A percentile compares a stretch with the other conserved stretches of the same genome.
These are phyloP conservation scores for Blastobotrys parvus DNA, from an alignment of 805 yeast genomes.

Conservation along the genomic window DNA sequence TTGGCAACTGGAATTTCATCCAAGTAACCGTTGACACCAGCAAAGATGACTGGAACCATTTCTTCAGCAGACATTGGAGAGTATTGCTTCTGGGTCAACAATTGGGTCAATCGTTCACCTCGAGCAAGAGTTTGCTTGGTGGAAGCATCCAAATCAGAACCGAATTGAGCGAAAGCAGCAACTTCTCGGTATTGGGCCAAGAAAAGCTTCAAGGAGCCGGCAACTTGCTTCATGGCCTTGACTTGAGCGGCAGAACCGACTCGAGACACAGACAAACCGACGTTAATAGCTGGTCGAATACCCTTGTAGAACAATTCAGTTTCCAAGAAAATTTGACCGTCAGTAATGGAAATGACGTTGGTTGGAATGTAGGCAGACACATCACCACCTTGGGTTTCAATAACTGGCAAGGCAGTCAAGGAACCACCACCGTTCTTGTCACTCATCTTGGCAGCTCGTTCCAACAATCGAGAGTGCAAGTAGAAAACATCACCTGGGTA, in stretches of 20 bases:
- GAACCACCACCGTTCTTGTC: constrained; percentile 87
- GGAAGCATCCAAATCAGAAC: constrained; percentile 99
- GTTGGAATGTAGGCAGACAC: constrained; percentile 97
- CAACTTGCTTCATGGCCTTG: constrained; percentile 99
- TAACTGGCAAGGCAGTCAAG: constrained; percentile 90
- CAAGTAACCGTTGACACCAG: constrained; percentile 99
- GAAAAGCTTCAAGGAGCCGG: constrained; percentile 99
- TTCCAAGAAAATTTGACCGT: constrained; percentile 98
- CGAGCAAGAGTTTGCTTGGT: constrained; percentile 98
- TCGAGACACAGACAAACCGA: constrained; percentile 99
- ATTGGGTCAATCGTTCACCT: constrained; percentile 99
- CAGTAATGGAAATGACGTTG: constrained; percentile 94
- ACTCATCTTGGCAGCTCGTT: constrained; percentile 97
- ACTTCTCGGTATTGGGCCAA: constrained; percentile 99
- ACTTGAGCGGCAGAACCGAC: constrained; percentile 99
- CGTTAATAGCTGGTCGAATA: constrained; percentile 99
- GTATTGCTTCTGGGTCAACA: constrained; percentile 96
- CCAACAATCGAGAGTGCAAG: constrained; percentile 90
- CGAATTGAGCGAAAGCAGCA: constrained; percentile 99
- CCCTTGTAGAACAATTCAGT: constrained; percentile 99
- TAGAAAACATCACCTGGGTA: constrained; percentile 96
- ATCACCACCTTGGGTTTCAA: constrained; percentile 99
- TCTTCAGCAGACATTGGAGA: constrained; percentile 96
- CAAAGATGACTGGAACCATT: constrained; percentile 97
- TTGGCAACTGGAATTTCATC: constrained; percentile 78